Percentiles rank a stretch among this genome's conserved stretches.
phyloP scores from a whole-genome alignment of 352 stramenopile genomes.

The Phytophthora megakarya region DNA sequence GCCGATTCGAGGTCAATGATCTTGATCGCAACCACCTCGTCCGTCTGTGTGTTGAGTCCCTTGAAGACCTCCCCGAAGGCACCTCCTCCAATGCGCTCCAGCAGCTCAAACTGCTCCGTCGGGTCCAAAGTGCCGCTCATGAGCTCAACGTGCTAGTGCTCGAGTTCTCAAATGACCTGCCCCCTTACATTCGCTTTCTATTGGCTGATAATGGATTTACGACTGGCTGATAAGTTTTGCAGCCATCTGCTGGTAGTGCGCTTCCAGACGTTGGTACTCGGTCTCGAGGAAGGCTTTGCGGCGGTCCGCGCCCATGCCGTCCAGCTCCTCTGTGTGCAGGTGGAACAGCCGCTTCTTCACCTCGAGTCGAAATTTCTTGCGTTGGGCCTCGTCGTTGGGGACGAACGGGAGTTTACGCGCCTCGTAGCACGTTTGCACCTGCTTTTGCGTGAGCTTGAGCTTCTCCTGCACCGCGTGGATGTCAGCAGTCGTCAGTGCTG shows the following conservation, averaged over 20 bases:
- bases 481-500: constrained; percentile 45
- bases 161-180: constrained; percentile 14
- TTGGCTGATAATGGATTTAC: constrained; percentile 10
- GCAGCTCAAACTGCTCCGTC: constrained; percentile 71
- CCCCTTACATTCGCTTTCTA: constrained; percentile 4
- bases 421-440: constrained; percentile 86
- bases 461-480: constrained; percentile 69
- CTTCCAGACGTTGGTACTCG: constrained; percentile 59
- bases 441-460: constrained; percentile 79
- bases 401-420: constrained; percentile 68
- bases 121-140: constrained; percentile 62
- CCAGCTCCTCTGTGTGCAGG: constrained; percentile 69
- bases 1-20: constrained; percentile 88
- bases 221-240: constrained; percentile 34
- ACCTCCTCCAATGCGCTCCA: constrained; percentile 81
- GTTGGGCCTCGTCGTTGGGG: constrained; percentile 47
- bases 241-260: constrained; percentile 57
- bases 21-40: constrained; percentile 81
- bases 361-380: constrained; percentile 76
- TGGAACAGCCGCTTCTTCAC: constrained; percentile 84
- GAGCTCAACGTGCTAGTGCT: neutral
- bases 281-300: constrained; percentile 80
- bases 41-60: constrained; percentile 64
- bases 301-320: constrained; percentile 68
- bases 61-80: constrained; percentile 87